Evolutionary conservation across 331 rosid species (phyloP).

Genomic region (Prunus yedoensis): DNA sequence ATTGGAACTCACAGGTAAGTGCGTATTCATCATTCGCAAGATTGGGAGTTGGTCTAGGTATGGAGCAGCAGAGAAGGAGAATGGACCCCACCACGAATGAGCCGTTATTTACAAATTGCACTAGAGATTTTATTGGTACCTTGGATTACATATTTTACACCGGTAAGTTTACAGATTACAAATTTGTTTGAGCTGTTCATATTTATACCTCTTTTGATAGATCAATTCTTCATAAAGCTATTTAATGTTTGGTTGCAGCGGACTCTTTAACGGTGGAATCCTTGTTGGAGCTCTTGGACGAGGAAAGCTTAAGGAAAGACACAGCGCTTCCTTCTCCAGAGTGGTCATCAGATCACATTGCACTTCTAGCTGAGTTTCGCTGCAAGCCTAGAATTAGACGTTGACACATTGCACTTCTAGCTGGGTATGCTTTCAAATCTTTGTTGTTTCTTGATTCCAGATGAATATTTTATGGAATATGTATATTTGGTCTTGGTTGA

Average conservation of each 20-base stretch:
- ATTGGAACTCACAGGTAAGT: constrained; percentile 63
- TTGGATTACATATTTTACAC: constrained; percentile 98
- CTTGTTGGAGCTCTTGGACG: constrained; percentile 91
- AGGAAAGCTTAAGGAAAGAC: constrained; percentile 96
- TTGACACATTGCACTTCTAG: constrained; percentile 34
- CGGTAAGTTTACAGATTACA: constrained; percentile 43
- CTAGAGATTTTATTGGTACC: constrained; percentile 95
- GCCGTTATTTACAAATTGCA: constrained; percentile 91
- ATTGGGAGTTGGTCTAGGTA: constrained; percentile 61
- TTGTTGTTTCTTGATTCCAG: not conserved
- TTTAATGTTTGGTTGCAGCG: constrained; percentile 53
- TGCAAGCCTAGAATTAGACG: constrained; percentile 86
- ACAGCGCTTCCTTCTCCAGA: constrained; percentile 99
- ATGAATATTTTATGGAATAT: not conserved
- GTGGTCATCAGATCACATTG: constrained; percentile 99
- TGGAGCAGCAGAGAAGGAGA: constrained; percentile 86
- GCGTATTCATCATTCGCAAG: constrained; percentile 93
- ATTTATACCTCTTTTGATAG: not conserved
- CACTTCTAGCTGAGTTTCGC: constrained; percentile 90
- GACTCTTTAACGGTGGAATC: constrained; percentile 96
- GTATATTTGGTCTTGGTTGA: not conserved
- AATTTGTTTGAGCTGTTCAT: not conserved
- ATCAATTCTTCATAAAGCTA: not conserved
- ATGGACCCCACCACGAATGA: constrained; percentile 76
- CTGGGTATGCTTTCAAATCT: constrained; percentile 28